A percentile compares a stretch with the other conserved stretches of the same genome.
These are phyloP conservation scores for Mytilinidion resinicola DNA, from an alignment of 495 filamentous ascomycete species.

Conservation along the genomic window DNA sequence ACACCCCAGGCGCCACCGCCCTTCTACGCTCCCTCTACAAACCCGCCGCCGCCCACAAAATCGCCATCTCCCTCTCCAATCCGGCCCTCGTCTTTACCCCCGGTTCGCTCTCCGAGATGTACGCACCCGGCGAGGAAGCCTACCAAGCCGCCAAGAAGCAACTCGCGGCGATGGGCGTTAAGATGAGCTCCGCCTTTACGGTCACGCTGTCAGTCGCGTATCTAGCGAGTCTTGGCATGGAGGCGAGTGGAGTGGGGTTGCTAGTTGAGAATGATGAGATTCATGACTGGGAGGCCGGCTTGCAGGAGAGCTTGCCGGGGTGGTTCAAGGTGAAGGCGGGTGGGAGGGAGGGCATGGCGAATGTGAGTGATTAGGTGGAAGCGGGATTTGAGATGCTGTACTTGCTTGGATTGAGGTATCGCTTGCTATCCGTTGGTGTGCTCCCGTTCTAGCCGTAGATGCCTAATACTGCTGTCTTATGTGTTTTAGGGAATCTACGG, in stretches of 20 bases:
- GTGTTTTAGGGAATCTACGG: too few relatives aligned
- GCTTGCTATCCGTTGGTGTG: too few relatives aligned
- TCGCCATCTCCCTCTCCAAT: neutral
- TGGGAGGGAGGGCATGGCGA: too few relatives aligned
- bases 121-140: neutral
- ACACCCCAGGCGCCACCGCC: neutral
- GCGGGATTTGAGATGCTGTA: too few relatives aligned
- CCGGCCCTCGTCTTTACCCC: neutral
- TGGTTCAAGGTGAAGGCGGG: neutral
- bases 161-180: neutral
- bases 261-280: neutral
- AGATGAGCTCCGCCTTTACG: neutral
- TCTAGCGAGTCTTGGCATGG: neutral
- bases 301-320: neutral
- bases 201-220: neutral
- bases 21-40: neutral
- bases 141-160: neutral
- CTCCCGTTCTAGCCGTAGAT: too few relatives aligned
- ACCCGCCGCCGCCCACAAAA: neutral
- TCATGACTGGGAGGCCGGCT: neutral
- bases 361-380: too few relatives aligned
- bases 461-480: too few relatives aligned
- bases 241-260: neutral
- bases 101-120: neutral
- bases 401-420: too few relatives aligned